These are phyloP conservation scores for Bipolaris zeicola DNA, from an alignment of 2,329 filamentous ascomycete species.

Conservation along the genomic window DNA sequence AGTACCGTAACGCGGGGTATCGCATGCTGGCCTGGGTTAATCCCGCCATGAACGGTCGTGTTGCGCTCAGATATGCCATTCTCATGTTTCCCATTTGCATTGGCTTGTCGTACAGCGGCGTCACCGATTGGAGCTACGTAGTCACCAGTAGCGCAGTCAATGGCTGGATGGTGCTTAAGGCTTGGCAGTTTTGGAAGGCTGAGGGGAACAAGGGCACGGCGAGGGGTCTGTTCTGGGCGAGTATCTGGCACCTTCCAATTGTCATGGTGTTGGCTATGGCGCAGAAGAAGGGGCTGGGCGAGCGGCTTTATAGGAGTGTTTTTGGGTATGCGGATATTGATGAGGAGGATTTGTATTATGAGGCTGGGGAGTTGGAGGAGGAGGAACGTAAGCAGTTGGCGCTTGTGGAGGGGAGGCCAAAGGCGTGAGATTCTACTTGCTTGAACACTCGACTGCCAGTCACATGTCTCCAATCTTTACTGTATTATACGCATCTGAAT, in stretches of 20 bases:
- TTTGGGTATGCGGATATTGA: constrained; percentile 41
- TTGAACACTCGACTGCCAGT: background rate
- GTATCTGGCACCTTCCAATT: constrained; percentile 92
- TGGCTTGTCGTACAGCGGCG: constrained; percentile 75
- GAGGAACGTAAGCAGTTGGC: constrained; percentile 26
- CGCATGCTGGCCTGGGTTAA: constrained; percentile 85
- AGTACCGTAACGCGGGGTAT: constrained; percentile 76
- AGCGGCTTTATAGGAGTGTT: constrained; percentile 39
- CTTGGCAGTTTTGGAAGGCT: constrained; percentile 78
- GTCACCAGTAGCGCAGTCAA: constrained; percentile 82
- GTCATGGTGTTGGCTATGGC: constrained; percentile 88
- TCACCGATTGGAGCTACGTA: constrained; percentile 87
- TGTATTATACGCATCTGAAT: constrained; percentile 11
- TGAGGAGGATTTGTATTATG: constrained; percentile 43
- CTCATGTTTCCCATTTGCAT: constrained; percentile 86
- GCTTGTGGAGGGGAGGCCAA: constrained; percentile 10
- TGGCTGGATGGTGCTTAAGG: constrained; percentile 80
- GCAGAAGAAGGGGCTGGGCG: constrained; percentile 79
- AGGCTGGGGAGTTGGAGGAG: constrained; percentile 33
- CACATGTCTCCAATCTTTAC: constrained; percentile 20
- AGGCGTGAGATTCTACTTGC: constrained; percentile 1
- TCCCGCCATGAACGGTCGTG: constrained; percentile 80
- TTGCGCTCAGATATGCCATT: constrained; percentile 85
- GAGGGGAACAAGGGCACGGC: constrained; percentile 82
- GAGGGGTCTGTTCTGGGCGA: constrained; percentile 91